A percentile compares a stretch with the other conserved stretches of the same genome.
phyloP scores from a whole-genome alignment of 768 basidiomycete genomes.

The Epithele typhae region DNA sequence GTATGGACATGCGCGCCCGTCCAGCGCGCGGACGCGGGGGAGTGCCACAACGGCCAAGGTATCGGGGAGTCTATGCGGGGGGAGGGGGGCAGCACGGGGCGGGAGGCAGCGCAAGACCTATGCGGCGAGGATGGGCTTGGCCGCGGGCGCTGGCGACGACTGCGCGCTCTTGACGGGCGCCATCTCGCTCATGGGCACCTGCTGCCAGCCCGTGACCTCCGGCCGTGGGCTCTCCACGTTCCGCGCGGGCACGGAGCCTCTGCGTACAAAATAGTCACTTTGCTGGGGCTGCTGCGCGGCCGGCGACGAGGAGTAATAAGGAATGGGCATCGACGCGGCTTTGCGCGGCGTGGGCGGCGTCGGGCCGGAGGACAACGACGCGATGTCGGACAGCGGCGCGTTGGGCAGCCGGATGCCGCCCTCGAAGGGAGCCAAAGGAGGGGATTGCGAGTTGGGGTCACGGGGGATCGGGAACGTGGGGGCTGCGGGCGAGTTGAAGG shows the following conservation, averaged over 20 bases:
- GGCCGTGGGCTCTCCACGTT: constrained; percentile 17
- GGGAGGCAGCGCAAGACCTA: constrained; percentile 3
- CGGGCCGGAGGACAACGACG: constrained; percentile 35
- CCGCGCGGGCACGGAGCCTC: constrained; percentile 19
- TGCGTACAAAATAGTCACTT: constrained; percentile 23
- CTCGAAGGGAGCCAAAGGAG: constrained; percentile 33
- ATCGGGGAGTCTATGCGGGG: constrained; percentile 10
- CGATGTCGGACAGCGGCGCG: constrained; percentile 67
- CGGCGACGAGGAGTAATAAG: constrained; percentile 17
- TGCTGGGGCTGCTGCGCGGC: constrained; percentile 12
- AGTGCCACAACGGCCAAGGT: constrained; percentile 2
- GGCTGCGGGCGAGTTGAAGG: constrained; percentile 61
- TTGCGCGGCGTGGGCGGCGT: constrained; percentile 25
- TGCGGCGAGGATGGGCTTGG: constrained; percentile 21
- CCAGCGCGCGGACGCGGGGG: constrained; percentile 2
- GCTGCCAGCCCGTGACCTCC: constrained; percentile 34
- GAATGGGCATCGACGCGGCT: constrained; percentile 23
- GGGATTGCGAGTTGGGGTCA: constrained; percentile 35
- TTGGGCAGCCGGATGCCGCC: constrained; percentile 71
- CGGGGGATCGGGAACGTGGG: constrained; percentile 59
- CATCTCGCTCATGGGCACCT: constrained; percentile 26
- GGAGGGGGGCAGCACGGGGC: not conserved
- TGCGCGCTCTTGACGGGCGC: constrained; percentile 19
- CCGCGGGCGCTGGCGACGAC: constrained; percentile 16
- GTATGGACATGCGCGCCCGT: constrained; percentile 17